phyloP scores from a whole-genome alignment of 2,329 filamentous ascomycete species.

The Beauveria medogensis region DNA sequence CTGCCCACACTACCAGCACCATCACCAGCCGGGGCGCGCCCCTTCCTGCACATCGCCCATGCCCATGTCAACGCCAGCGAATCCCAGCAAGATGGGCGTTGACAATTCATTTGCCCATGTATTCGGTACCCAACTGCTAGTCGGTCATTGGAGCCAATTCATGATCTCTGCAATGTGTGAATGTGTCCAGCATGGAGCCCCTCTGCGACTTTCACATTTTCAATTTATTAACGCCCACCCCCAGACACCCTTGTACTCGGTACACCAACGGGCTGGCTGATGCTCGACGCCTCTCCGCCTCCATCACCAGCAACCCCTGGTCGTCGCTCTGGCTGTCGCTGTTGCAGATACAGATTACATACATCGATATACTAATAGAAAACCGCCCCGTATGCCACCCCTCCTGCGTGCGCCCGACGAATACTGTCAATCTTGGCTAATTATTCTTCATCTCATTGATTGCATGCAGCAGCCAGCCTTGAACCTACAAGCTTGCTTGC shows the following conservation, averaged over 20 bases:
- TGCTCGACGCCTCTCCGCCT: neutral
- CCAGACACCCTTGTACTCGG: neutral
- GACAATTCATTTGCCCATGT: no score
- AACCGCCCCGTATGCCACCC: neutral
- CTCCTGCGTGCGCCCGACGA: neutral
- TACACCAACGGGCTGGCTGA: neutral
- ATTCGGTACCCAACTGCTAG: no score
- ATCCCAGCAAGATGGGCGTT: no score
- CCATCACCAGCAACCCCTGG: neutral
- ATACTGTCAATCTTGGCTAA: neutral
- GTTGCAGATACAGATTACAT: neutral
- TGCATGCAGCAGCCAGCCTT: no score
- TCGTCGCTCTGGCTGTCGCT: neutral
- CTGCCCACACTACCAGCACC: neutral
- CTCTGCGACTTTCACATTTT: neutral
- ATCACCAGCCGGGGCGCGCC: no score
- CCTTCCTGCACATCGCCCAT: no score
- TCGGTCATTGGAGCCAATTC: no score
- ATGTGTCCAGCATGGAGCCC: neutral
- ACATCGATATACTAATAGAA: neutral
- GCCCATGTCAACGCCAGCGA: no score
- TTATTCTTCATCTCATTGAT: neutral
- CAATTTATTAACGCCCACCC: neutral
- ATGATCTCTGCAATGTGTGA: no score
- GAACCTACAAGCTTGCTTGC: neutral